These are phyloP conservation scores for Hortiboletus campestris DNA, from an alignment of 768 basidiomycete genomes.

Conservation along the genomic window DNA sequence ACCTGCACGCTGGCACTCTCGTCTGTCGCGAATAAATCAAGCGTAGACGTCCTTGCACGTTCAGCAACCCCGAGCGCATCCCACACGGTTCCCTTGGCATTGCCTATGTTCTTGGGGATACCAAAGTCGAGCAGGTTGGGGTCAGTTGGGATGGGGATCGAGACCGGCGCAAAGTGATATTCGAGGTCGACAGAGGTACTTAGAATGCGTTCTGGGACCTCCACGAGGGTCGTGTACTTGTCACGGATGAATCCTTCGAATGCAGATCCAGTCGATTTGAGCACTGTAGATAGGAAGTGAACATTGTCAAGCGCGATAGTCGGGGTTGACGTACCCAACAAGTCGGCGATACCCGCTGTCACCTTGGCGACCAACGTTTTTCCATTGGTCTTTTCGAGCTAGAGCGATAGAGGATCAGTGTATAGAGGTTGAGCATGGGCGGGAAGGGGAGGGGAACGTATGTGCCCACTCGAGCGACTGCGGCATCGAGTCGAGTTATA, in stretches of 20 bases:
- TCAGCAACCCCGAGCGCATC: slow-evolving; percentile 52
- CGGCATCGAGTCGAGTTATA: slow-evolving; percentile 11
- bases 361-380: slow-evolving; percentile 61
- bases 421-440: background rate
- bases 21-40: slow-evolving; percentile 82
- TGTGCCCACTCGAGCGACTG: background rate
- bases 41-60: slow-evolving; percentile 58
- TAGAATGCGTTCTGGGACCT: slow-evolving; percentile 87
- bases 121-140: slow-evolving; percentile 51
- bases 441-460: background rate
- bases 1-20: slow-evolving; percentile 94
- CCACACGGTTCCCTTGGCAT: slow-evolving; percentile 53
- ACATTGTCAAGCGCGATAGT: background rate
- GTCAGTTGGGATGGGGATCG: slow-evolving; percentile 48
- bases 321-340: slow-evolving; percentile 57
- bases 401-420: background rate
- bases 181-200: slow-evolving; percentile 80
- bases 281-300: slow-evolving; percentile 45
- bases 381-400: slow-evolving; percentile 72
- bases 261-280: slow-evolving; percentile 86
- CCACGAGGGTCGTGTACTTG: slow-evolving; percentile 83
- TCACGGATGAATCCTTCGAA: slow-evolving; percentile 82
- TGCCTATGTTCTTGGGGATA: slow-evolving; percentile 33
- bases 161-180: slow-evolving; percentile 59
- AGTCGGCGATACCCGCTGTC: slow-evolving; percentile 69